These are phyloP conservation scores for Artemisia annua DNA, from an alignment of 129 eudicot genomes.

Conservation along the genomic window DNA sequence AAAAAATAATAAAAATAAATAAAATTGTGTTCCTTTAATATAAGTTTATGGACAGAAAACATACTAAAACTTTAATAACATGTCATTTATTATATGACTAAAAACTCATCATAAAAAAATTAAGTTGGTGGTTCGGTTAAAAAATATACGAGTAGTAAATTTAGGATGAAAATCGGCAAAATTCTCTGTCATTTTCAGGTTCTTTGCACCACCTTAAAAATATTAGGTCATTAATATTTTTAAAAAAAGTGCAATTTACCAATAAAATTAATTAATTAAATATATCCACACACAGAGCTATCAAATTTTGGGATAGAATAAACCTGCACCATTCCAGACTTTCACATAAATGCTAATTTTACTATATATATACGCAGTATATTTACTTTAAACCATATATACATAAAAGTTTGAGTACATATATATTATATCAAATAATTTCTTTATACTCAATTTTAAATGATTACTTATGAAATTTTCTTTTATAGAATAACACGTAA, in stretches of 20 bases:
- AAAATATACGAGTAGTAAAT: neutral
- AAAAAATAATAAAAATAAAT: neutral
- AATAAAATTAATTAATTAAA: neutral
- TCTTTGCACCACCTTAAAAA: conserved; percentile 1
- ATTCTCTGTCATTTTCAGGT: conserved; percentile 22
- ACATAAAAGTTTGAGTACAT: no score
- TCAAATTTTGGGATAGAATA: conserved; percentile 28
- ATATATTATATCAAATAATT: neutral
- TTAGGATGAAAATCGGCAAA: neutral
- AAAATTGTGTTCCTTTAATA: neutral
- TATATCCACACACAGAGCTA: conserved; percentile 39
- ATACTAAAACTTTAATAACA: neutral
- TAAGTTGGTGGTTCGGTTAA: neutral
- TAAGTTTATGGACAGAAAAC: neutral
- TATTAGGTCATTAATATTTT: conserved; percentile 23
- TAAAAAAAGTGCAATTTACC: neutral
- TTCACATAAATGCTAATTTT: conserved; percentile 14
- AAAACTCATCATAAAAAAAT: neutral
- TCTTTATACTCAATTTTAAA: neutral
- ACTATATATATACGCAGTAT: neutral
- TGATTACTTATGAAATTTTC: no score
- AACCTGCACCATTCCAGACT: conserved; percentile 22
- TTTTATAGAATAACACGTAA: no score
- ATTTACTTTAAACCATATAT: no score
- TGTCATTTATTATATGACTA: neutral